These are phyloP conservation scores for Phoma herbarum DNA, from an alignment of 2,329 filamentous ascomycete genomes.

Conservation along the genomic window DNA sequence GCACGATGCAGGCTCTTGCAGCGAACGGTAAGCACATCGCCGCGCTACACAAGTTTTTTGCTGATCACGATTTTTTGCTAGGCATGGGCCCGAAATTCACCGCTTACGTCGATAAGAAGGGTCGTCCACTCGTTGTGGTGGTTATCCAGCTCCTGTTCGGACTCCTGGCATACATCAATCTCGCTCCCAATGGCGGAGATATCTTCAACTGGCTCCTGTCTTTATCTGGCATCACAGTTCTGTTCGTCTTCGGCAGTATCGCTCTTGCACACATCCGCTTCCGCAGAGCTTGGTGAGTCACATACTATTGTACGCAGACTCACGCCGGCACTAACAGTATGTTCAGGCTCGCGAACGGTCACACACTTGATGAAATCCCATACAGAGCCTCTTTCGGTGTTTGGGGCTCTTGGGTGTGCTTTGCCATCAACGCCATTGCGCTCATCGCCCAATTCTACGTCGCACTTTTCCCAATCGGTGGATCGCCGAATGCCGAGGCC, in stretches of 20 bases:
- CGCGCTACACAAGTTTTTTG: neutral
- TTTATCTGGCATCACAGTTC: conserved; percentile 73
- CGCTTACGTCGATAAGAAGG: conserved; percentile 80
- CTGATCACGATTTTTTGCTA: conserved; percentile 5
- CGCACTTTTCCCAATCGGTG: conserved; percentile 38
- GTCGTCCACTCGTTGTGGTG: conserved; percentile 79
- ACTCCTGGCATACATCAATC: conserved; percentile 74
- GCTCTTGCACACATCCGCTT: conserved; percentile 92
- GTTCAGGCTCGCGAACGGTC: conserved; percentile 31
- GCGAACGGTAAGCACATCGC: conserved; percentile 21
- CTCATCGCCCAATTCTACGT: conserved; percentile 53
- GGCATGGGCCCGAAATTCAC: conserved; percentile 76
- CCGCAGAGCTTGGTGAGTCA: conserved; percentile 59
- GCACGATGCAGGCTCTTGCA: conserved; percentile 64
- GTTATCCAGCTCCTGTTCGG: conserved; percentile 72
- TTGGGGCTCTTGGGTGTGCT: conserved; percentile 47
- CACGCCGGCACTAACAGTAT: neutral
- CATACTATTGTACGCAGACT: neutral
- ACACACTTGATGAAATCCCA: conserved; percentile 51
- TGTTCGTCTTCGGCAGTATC: conserved; percentile 83
- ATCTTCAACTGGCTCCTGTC: conserved; percentile 83
- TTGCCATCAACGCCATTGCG: conserved; percentile 45
- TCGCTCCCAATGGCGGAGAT: conserved; percentile 64
- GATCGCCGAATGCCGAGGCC: conserved; percentile 39
- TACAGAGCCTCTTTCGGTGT: conserved; percentile 51